phyloP scores from a whole-genome alignment of 2,329 filamentous ascomycete species.

The Phialemonium atrogriseum region DNA sequence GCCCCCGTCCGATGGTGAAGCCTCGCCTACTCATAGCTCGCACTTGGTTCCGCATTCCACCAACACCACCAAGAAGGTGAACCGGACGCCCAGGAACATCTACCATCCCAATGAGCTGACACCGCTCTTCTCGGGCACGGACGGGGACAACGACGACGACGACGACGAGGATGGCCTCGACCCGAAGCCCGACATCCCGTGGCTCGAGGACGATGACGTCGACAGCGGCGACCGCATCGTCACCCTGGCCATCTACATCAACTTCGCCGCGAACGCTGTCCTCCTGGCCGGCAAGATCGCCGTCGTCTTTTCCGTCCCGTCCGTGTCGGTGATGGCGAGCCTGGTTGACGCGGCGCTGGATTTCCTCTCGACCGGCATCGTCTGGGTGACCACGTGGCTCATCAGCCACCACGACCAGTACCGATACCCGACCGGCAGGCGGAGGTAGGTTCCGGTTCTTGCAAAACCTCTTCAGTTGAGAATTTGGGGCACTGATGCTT shows the following conservation, averaged over 20 bases:
- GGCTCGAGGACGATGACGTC: conserved; percentile 62
- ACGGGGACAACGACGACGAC: conserved; percentile 30
- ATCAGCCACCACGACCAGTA: conserved; percentile 68
- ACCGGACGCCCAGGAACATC: conserved; percentile 76
- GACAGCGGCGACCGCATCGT: conserved; percentile 70
- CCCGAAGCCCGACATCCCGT: conserved; percentile 53
- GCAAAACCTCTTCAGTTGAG: no score
- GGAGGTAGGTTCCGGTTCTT: conserved; percentile 35
- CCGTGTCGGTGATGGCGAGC: conserved; percentile 72
- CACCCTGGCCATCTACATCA: conserved; percentile 80
- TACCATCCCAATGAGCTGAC: conserved; percentile 68
- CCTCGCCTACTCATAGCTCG: no score
- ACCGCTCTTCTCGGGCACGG: conserved; percentile 46
- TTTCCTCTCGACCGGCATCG: conserved; percentile 73
- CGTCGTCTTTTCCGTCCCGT: conserved; percentile 70
- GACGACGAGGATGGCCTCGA: conserved; percentile 28
- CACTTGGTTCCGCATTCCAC: no score
- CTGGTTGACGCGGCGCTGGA: conserved; percentile 74
- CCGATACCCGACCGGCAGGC: conserved; percentile 69
- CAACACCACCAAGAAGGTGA: conserved; percentile 48
- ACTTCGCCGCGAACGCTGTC: conserved; percentile 68
- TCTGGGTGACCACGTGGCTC: conserved; percentile 68
- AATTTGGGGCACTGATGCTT: no score
- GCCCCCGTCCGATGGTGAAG: no score
- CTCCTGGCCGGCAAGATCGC: conserved; percentile 69